Conservation (phyloP, 495 filamentous ascomycete species). For the Amniculicola lignicola region DNA sequence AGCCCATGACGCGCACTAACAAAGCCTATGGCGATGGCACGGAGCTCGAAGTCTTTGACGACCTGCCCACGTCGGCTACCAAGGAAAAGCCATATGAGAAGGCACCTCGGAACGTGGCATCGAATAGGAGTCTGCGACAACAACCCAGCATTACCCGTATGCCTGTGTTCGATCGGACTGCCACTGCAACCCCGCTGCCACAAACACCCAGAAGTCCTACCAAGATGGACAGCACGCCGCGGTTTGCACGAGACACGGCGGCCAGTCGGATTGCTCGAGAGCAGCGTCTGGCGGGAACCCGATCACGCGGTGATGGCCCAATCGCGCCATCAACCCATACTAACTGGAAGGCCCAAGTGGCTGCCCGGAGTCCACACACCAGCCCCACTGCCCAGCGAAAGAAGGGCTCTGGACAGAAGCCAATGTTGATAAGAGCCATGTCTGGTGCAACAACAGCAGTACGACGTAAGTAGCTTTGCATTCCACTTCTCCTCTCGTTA, state of each 20-base stretch:
- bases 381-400: constrained; percentile 58
- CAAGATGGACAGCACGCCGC: constrained; percentile 59
- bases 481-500: constrained; percentile 26
- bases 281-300: constrained; percentile 51
- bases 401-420: constrained; percentile 53
- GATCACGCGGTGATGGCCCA: constrained; percentile 48
- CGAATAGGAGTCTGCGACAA: constrained; percentile 57
- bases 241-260: constrained; percentile 91
- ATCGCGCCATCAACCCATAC: constrained; percentile 64
- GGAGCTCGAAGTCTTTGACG: constrained; percentile 90
- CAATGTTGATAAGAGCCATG: constrained; percentile 69
- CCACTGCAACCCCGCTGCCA: constrained; percentile 52
- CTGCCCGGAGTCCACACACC: constrained; percentile 53
- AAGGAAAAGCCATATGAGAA: constrained; percentile 80
- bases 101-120: constrained; percentile 59
- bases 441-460: constrained; percentile 60
- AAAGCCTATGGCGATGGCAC: constrained; percentile 88
- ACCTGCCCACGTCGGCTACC: constrained; percentile 82
- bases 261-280: constrained; percentile 87
- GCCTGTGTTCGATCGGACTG: constrained; percentile 29
- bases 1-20: constrained; percentile 65
- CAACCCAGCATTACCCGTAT: constrained; percentile 32
- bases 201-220: constrained; percentile 52
- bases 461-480: constrained; percentile 51
- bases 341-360: constrained; percentile 76